Conservation (phyloP, 805 yeast genomes). For the Cyberlindnera subsufficiens region DNA sequence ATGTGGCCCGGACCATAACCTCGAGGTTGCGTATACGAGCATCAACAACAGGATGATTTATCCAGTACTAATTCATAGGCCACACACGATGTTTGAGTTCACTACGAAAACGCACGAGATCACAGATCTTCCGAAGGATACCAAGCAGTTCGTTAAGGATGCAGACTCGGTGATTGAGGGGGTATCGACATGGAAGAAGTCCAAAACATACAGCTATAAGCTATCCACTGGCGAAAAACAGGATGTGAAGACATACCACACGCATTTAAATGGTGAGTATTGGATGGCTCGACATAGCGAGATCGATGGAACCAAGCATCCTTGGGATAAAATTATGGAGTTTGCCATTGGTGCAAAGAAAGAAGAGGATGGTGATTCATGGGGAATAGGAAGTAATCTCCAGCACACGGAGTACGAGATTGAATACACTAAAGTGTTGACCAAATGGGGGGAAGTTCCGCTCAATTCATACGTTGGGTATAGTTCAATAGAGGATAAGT, state of each 20-base stretch:
- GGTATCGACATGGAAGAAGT: constrained; percentile 27
- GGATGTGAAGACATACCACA: constrained; percentile 28
- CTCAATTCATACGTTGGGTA: constrained; percentile 17
- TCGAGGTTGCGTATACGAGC: too few relatives aligned
- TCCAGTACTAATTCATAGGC: too few relatives aligned
- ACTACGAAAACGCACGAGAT: constrained; percentile 10
- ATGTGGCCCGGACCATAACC: too few relatives aligned
- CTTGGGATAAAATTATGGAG: constrained; percentile 22
- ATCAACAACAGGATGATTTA: too few relatives aligned
- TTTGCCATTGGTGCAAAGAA: constrained; percentile 26
- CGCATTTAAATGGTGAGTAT: constrained; percentile 21
- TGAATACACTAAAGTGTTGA: constrained; percentile 30
- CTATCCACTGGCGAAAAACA: constrained; percentile 20
- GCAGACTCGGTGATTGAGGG: constrained; percentile 23
- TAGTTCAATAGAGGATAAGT: constrained; percentile 3
- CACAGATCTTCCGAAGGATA: constrained; percentile 12
- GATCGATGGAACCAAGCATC: constrained; percentile 19
- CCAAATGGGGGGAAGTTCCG: constrained; percentile 20
- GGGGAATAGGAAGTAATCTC: constrained; percentile 19
- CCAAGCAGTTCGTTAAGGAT: constrained; percentile 13
- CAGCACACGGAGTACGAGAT: constrained; percentile 28
- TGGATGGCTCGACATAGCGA: constrained; percentile 30
- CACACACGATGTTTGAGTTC: constrained; percentile 7
- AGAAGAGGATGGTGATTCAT: constrained; percentile 4
- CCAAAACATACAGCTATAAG: constrained; percentile 26